Conservation (phyloP, 352 stramenopile species). For the Phytopythium boreale region DNA sequence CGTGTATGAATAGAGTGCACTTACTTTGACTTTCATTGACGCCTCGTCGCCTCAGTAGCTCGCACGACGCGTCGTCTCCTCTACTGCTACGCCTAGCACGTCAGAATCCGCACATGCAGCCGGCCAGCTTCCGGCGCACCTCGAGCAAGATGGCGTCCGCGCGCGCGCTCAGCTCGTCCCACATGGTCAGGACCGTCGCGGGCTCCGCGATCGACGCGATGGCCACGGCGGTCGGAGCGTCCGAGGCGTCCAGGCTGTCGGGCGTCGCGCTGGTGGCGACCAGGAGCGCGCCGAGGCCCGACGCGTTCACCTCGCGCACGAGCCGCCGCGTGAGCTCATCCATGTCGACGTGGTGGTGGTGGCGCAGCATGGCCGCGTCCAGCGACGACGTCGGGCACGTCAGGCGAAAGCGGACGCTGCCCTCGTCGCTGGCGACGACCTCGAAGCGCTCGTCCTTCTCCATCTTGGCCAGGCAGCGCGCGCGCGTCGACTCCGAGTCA, state of each 20-base stretch:
- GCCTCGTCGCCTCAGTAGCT: no score
- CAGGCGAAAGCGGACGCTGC: slow-evolving; percentile 40
- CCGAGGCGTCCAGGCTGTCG: slow-evolving; percentile 6
- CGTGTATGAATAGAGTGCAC: no score
- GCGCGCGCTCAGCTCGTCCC: slow-evolving; percentile 39
- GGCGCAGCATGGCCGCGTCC: slow-evolving; percentile 60
- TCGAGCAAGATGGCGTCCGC: slow-evolving; percentile 44
- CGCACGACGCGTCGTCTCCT: no score
- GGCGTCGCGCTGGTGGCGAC: slow-evolving; percentile 11
- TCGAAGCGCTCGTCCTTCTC: slow-evolving; percentile 49
- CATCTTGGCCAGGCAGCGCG: slow-evolving; percentile 25
- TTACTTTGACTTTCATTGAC: no score
- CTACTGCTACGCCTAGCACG: no score
- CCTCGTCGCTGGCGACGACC: slow-evolving; percentile 12
- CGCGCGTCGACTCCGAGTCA: background rate
- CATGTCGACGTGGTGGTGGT: slow-evolving; percentile 74
- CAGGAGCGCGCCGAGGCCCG: slow-evolving; percentile 43
- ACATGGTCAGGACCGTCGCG: slow-evolving; percentile 53
- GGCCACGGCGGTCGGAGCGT: slow-evolving; percentile 26
- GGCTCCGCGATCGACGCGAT: slow-evolving; percentile 39
- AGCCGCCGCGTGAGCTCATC: slow-evolving; percentile 59
- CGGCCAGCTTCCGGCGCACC: slow-evolving; percentile 52
- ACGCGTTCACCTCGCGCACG: slow-evolving; percentile 59
- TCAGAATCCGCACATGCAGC: slow-evolving; percentile 70
- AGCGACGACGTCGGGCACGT: slow-evolving; percentile 44